A percentile compares a stretch with the other conserved stretches of the same genome.
Conservation (phyloP, 257 asterid genomes). For the Przewalskia tangutica region DNA sequence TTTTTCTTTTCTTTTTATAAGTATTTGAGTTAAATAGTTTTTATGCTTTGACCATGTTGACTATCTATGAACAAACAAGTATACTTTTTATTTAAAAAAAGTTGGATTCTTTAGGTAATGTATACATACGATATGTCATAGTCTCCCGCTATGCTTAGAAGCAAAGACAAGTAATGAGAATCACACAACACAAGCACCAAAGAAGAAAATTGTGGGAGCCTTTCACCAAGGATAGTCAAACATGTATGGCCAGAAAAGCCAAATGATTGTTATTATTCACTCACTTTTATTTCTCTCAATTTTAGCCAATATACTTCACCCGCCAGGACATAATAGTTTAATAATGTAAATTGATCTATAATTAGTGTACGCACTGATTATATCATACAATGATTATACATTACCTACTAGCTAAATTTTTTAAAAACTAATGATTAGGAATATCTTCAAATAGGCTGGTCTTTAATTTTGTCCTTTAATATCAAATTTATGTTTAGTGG, state of each 20-base stretch:
- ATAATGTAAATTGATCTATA: neutral
- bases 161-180: neutral
- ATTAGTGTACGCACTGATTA: neutral
- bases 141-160: neutral
- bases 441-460: too few relatives aligned
- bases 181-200: neutral
- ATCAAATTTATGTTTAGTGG: too few relatives aligned
- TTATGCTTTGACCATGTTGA: neutral
- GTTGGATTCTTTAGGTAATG: neutral
- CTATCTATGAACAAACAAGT: neutral
- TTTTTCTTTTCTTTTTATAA: neutral
- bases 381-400: neutral
- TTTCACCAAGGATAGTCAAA: neutral
- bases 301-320: neutral
- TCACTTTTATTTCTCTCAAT: neutral
- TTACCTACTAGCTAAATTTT: neutral
- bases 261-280: neutral
- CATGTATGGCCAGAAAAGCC: neutral
- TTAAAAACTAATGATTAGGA: neutral
- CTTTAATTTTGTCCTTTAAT: too few relatives aligned
- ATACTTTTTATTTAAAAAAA: neutral
- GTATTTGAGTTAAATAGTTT: neutral
- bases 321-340: too few relatives aligned
- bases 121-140: neutral
- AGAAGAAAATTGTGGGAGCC: neutral